Conservation (phyloP, 2,329 filamentous ascomycete species). For the Aspergillus fumigatiaffinis region DNA sequence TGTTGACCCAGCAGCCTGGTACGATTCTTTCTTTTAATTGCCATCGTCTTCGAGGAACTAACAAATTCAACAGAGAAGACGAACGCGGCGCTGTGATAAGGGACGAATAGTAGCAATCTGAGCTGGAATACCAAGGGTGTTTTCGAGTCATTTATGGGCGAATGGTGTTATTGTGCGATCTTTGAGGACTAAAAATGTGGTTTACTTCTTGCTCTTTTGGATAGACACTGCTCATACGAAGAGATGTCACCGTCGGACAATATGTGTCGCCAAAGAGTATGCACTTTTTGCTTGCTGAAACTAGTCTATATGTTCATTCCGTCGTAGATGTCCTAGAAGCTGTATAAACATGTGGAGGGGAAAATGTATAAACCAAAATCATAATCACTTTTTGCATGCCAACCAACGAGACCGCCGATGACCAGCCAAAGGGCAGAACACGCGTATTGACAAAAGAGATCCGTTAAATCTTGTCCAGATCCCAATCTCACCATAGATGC, state of each 20-base stretch:
- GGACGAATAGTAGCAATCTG: slow-evolving; percentile 8
- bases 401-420: neutral
- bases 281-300: neutral
- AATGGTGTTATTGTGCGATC: slow-evolving; percentile 37
- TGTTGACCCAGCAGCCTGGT: slow-evolving; percentile 73
- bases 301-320: neutral
- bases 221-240: neutral
- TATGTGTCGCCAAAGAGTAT: neutral
- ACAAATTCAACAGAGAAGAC: slow-evolving; percentile 22
- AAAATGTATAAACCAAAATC: slow-evolving; percentile 1
- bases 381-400: neutral
- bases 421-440: neutral
- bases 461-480: slow-evolving; percentile 10
- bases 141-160: slow-evolving; percentile 30
- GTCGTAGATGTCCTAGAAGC: slow-evolving; percentile 12
- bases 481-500: neutral
- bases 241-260: neutral
- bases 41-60: slow-evolving; percentile 1
- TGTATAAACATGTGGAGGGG: neutral
- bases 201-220: slow-evolving; percentile 11
- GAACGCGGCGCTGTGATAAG: slow-evolving; percentile 29
- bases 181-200: slow-evolving; percentile 22
- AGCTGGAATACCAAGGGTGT: slow-evolving; percentile 23
- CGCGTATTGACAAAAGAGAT: slow-evolving; percentile 8
- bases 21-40: slow-evolving; percentile 17